Percentiles rank a stretch among this genome's conserved stretches.
phyloP scores from a whole-genome alignment of 1,139 yeast genomes.

The Debaryomycetaceae sp. region DNA sequence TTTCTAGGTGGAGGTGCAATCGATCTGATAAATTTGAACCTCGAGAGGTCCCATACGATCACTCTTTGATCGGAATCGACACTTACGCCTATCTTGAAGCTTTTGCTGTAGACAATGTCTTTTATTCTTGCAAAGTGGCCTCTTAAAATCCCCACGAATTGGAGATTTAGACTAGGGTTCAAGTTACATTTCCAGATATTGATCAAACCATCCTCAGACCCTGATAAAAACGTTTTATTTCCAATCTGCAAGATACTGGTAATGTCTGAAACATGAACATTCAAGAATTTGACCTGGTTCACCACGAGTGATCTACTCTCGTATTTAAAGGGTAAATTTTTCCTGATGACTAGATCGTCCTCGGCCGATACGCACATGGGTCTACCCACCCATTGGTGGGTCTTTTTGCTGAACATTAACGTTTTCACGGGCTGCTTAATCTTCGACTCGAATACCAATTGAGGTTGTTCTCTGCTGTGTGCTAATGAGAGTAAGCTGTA shows the following conservation, averaged over 20 bases:
- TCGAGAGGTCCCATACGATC: conserved; percentile 57
- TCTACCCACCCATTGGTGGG: conserved; percentile 46
- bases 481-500: conserved; percentile 28
- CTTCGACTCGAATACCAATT: conserved; percentile 34
- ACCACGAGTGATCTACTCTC: conserved; percentile 37
- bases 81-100: conserved; percentile 50
- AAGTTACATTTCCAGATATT: conserved; percentile 49
- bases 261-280: conserved; percentile 36
- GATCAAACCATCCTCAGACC: conserved; percentile 52
- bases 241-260: conserved; percentile 35
- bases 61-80: conserved; percentile 49
- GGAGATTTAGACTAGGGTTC: conserved; percentile 28
- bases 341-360: conserved; percentile 39
- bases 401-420: conserved; percentile 35
- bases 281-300: conserved; percentile 40
- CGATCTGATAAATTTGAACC: conserved; percentile 46
- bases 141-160: conserved; percentile 45
- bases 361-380: conserved; percentile 36
- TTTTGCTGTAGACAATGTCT: conserved; percentile 43
- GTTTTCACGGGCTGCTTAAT: conserved; percentile 32
- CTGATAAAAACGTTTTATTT: conserved; percentile 44
- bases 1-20: conserved; percentile 18
- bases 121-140: conserved; percentile 50
- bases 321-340: conserved; percentile 22
- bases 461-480: conserved; percentile 20